Percentiles rank a stretch among this genome's conserved stretches.
Conservation (phyloP, 768 basidiomycete species). For the Leccinum subtestaceum region DNA sequence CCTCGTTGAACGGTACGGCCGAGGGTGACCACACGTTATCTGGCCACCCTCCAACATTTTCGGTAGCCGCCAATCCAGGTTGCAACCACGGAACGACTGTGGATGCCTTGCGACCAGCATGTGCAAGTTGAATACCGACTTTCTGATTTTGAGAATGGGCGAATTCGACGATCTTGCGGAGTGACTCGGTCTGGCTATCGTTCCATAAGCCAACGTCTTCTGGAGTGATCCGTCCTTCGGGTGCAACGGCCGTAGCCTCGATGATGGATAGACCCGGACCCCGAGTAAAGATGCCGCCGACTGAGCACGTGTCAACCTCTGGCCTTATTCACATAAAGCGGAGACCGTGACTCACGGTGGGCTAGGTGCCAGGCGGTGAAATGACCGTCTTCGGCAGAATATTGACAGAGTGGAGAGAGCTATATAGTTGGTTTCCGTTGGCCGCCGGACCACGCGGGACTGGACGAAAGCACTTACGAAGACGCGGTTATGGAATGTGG, state of each 20-base stretch:
- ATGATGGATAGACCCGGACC: conserved; percentile 57
- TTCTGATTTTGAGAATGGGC: conserved; percentile 70
- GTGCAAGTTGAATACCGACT: conserved; percentile 72
- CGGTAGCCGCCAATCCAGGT: conserved; percentile 33
- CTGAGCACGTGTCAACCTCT: conserved; percentile 25
- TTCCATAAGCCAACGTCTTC: conserved; percentile 64
- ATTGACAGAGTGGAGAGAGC: conserved; percentile 60
- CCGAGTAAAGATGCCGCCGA: conserved; percentile 43
- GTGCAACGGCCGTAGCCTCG: conserved; percentile 65
- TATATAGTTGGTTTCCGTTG: conserved; percentile 9
- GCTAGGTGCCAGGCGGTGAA: conserved; percentile 56
- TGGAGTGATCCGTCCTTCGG: conserved; percentile 64
- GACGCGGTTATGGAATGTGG: conserved; percentile 54
- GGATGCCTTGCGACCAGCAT: conserved; percentile 76
- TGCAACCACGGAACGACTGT: conserved; percentile 60
- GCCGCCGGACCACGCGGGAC: not conserved
- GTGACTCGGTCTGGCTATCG: conserved; percentile 49
- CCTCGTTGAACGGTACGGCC: conserved; percentile 40
- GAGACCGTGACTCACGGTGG: conserved; percentile 31
- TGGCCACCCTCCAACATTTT: conserved; percentile 48
- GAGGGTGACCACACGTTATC: conserved; percentile 59
- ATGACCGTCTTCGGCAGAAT: conserved; percentile 53
- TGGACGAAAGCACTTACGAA: conserved; percentile 36
- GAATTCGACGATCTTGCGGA: conserved; percentile 59
- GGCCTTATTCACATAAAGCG: not conserved